Conservation (phyloP, 2,329 filamentous ascomycete species). For the Hypoxylon sp. region DNA sequence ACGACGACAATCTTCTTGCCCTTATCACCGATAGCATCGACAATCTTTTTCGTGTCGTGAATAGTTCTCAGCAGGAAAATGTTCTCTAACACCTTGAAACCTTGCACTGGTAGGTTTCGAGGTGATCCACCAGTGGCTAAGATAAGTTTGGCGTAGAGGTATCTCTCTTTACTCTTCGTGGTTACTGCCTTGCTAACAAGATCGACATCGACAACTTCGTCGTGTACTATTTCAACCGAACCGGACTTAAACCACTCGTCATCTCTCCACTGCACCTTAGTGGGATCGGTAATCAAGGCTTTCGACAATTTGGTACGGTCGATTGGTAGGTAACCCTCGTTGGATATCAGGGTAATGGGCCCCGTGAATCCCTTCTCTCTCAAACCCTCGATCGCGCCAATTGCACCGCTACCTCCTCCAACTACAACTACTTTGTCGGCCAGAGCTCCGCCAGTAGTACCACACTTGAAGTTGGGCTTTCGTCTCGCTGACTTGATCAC, state of each 20-base stretch:
- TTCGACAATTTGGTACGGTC: conserved; percentile 97
- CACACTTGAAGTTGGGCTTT: conserved; percentile 77
- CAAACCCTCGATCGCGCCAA: conserved; percentile 84
- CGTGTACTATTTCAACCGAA: conserved; percentile 65
- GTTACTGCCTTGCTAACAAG: conserved; percentile 76
- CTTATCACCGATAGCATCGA: conserved; percentile 80
- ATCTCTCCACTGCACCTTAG: conserved; percentile 80
- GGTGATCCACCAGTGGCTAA: conserved; percentile 88
- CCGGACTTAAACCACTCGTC: conserved; percentile 77
- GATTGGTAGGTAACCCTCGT: conserved; percentile 86
- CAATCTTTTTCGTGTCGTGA: conserved; percentile 80
- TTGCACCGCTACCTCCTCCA: conserved; percentile 84
- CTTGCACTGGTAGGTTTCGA: conserved; percentile 77
- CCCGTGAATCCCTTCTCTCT: conserved; percentile 83
- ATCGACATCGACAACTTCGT: conserved; percentile 77
- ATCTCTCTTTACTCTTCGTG: conserved; percentile 77
- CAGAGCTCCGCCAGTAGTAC: conserved; percentile 55
- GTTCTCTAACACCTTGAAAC: conserved; percentile 86
- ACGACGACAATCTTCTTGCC: conserved; percentile 93
- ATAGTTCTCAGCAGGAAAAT: conserved; percentile 85
- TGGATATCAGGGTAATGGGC: conserved; percentile 81
- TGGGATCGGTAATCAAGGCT: conserved; percentile 81
- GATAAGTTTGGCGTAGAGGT: conserved; percentile 86
- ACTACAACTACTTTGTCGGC: conserved; percentile 81
- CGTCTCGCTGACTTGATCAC: conserved; percentile 80